Base-by-base conservation (phyloP, 768 basidiomycete genomes). In the Tricholoma matsutake region DNA sequence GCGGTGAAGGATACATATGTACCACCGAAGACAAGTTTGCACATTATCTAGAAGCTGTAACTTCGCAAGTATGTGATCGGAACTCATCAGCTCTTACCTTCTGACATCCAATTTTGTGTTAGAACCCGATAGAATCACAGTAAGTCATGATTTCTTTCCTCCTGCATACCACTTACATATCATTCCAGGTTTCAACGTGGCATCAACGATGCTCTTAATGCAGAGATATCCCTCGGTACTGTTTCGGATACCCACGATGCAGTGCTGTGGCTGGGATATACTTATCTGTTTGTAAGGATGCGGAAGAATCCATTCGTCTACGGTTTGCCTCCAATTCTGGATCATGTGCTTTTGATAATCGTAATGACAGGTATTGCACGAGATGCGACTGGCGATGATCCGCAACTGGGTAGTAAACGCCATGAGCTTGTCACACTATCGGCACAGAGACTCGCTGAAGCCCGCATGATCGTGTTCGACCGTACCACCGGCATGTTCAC, bases 101-200 rank as follows among this genome's bases (percentile, higher is more conserved):
- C 54, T 61, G 14, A 56, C 54, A 34, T 34, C 54, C 9, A 57
- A n/a, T 59, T 56, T 29, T 58, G 25, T 9, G 57, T 25, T 67
- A 98, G 88, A 89, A 91, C 69, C 92, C 97, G 0, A 99, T 99
- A 60, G 97, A 99, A 75, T 98, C 97, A 3, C 89, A 91, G 94
- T 96, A 56, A 66, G 88, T 69, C 37, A 7, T 13, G 20, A 54
- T 22, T 45, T 4, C 51, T 35, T 35, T 51, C 14, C 54, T 37
- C 39, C 37, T 53, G 20, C 22, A 7, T n/a, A 11, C 10, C 52
- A 43, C n/a, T 53, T 60, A 20, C 60, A 28, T 64, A 54, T 61
- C 4, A 57, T 60, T 51, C 41, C 54, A 88, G 86, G 74, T 98
- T 99, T 73, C 83, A 82, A 39, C 79, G 80, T 31, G 96, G 97